Base-by-base conservation (phyloP, 306 rosid species). In the Abrus pulchellus region DNA sequence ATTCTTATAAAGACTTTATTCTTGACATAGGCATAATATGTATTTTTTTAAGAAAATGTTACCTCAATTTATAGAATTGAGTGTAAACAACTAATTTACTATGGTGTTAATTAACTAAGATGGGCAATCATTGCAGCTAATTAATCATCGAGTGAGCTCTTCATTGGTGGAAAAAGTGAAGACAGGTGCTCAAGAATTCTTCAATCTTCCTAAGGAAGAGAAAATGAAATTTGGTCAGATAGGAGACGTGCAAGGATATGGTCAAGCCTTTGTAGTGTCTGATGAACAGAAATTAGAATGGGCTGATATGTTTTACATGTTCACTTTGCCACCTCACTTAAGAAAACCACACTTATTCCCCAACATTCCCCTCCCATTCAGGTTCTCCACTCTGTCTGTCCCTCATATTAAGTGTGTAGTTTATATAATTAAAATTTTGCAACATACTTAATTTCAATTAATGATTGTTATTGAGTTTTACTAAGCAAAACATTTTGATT, bases 201-300 rank as follows among this genome's bases (percentile, higher is more conserved):
- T 43, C 3, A 45, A 74, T 43, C 79, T 74, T 59, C 57, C 79
- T 13, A 29, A 12, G 10, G 79, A 74, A 59, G 79, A 74, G n/a
- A 74, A 74, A 27, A 30, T 2, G 10, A 59, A 74, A 4, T 59
- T 74, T 43, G 28, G 45, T 27, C 56, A 74, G 3, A 59, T 2
- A 59, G 69, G 44, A 44, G 79, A 48, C 3, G 7, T 49, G 5
- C 85, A 89, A 61, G 91, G 88, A 1, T 89, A 83, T 76, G 89
- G 93, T 3, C 88, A 89, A n/a, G 50, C 6, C 8, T 87, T 83
- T 83, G 88, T 87, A 5, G 29, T 87, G 5, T 89, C 88, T 5
- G 84, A 83, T 41, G 88, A 83, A 48, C 93, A 86, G 49, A 89
- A 89, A 75, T 86, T 89, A 54, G 83, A 86, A 9, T 86, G 89